Percentiles rank a stretch among this genome's conserved stretches.
Evolutionary conservation across 2,329 filamentous ascomycete genomes (phyloP).

Genomic region (Clarireedia homoeocarpa): DNA sequence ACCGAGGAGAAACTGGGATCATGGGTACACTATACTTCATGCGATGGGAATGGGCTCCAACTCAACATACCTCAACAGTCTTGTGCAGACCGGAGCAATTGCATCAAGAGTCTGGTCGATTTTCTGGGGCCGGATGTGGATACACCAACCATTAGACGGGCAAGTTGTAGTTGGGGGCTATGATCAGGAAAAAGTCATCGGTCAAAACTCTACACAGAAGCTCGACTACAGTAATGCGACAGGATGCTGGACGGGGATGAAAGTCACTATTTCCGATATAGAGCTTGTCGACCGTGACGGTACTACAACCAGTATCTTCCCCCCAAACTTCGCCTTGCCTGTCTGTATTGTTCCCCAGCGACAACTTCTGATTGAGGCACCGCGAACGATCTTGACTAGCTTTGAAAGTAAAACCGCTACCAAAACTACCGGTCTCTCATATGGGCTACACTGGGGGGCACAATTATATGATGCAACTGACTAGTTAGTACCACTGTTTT

Average conservation of each 20-base stretch:
- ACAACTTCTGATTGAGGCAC: not conserved
- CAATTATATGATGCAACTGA: not conserved
- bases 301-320: not conserved
- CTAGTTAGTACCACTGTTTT: not conserved
- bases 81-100: not conserved
- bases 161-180: not conserved
- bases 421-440: not conserved
- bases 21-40: constrained; percentile 1
- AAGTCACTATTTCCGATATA: constrained; percentile 1
- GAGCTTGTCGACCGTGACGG: not conserved
- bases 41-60: not conserved
- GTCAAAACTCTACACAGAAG: not conserved
- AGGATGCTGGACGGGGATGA: constrained; percentile 3
- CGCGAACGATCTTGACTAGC: not conserved
- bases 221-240: not conserved
- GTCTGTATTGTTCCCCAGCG: constrained; percentile 2
- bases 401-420: not conserved
- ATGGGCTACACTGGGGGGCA: not conserved
- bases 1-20: not conserved
- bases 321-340: not conserved
- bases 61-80: not conserved
- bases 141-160: not conserved
- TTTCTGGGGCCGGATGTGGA: constrained; percentile 3
- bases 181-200: not conserved
- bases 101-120: constrained; percentile 1